Evolutionary conservation across 1,284 basidiomycete genomes (phyloP).

Genomic region (Gomphus bonarii): DNA sequence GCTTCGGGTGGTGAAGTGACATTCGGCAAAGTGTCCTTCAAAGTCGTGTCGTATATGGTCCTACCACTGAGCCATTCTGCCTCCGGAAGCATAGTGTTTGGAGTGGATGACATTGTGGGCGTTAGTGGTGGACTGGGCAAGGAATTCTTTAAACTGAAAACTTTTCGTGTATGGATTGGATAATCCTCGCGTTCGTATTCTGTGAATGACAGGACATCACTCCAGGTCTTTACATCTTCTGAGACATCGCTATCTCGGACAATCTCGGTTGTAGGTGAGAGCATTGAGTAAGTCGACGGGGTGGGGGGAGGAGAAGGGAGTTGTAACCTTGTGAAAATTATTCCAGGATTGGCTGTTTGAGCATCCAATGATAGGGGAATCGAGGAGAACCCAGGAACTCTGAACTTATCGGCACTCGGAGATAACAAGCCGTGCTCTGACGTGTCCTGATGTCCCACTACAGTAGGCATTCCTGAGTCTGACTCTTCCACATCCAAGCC

Average conservation of each 20-base stretch:
- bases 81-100: not conserved
- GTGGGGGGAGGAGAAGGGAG: not conserved
- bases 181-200: conserved; percentile 1
- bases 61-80: not conserved
- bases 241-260: not conserved
- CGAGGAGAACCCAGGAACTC: not conserved
- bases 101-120: not conserved
- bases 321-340: not conserved
- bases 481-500: not conserved
- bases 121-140: not conserved
- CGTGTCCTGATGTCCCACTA: not conserved
- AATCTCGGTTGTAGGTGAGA: not conserved
- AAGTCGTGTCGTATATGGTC: not conserved
- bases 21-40: not conserved
- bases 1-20: not conserved
- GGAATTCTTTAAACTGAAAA: not conserved
- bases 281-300: not conserved
- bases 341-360: not conserved
- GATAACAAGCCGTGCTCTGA: not conserved
- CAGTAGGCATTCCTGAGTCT: not conserved
- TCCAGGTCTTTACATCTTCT: not conserved
- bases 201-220: not conserved
- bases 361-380: not conserved
- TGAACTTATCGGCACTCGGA: not conserved
- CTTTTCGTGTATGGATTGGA: not conserved